Base-by-base conservation (phyloP, 2,329 filamentous ascomycete genomes). In the Neofusicoccum ribis region DNA sequence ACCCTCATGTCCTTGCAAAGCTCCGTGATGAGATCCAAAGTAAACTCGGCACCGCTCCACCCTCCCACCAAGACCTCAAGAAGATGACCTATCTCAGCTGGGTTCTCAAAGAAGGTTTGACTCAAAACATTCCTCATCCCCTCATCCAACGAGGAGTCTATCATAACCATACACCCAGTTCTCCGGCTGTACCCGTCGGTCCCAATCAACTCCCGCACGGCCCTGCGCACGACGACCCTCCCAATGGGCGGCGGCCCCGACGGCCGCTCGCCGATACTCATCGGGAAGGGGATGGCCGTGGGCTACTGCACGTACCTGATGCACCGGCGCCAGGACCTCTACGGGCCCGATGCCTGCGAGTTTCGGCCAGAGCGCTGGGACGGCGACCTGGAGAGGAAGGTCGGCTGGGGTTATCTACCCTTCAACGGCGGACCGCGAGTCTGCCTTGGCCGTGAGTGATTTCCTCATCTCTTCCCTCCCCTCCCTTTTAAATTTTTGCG, bases 61-160 rank as follows among this genome's bases (percentile, higher is more conserved):
- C 86, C 1, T 80, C 79, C 0, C 89, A 85, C 76, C 84, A 88
- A 68, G 79, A 86, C 65, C 72, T 89, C 60, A 84, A 82, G 68
- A 79, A 81, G 14, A 77, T 89, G 74, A 85, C 81, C 65, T 89
- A 89, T 67, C 74, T 90, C 14, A 85, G 85, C 71, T 85, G 81
- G 73, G 81, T 86, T 11, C 69, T 89, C 60, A 87, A 87, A 67
- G 86, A 88, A 74, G 82, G 85, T 86, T 23, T 12, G 46, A 5
- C 46, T 11, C 46, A 23, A 23, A 23, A 23, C 23, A 23, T 23
- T 23, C 3, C 23, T 23, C 23, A 23, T 23, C 23, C 23, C 23
- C 23, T 23, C 20, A 23, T 23, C 20, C 2, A 23, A 23, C 23
- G 23, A 23, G 23, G 23, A 23, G 23, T 3, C 3, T 23, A 23